These are phyloP conservation scores for Chlorella sorokiniana DNA, from an alignment of 139 green algal genomes.

Conservation along the genomic window DNA sequence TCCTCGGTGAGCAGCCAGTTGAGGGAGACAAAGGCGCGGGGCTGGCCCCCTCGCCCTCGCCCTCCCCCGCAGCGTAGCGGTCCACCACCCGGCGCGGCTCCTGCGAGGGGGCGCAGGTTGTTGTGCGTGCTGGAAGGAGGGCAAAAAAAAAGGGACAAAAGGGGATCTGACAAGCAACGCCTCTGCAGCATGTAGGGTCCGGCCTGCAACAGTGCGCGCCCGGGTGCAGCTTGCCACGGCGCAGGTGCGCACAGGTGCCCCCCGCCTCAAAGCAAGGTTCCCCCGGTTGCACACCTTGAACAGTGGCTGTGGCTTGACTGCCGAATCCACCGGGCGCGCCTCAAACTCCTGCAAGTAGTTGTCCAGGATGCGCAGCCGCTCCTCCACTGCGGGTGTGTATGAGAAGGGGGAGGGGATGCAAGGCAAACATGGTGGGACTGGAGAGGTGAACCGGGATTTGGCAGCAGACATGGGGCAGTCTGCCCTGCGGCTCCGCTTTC, in stretches of 20 bases:
- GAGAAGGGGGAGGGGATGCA: neutral
- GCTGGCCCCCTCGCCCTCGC: slow-evolving; percentile 67
- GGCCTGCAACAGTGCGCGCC: too few relatives aligned
- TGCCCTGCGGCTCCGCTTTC: neutral
- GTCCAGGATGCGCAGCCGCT: slow-evolving; percentile 84
- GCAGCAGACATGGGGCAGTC: neutral
- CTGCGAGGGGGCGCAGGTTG: neutral
- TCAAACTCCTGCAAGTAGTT: slow-evolving; percentile 88
- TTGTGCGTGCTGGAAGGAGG: too few relatives aligned
- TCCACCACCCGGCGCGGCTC: slow-evolving; percentile 31
- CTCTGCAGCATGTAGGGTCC: too few relatives aligned
- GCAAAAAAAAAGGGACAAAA: too few relatives aligned
- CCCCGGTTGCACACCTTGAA: slow-evolving; percentile 40
- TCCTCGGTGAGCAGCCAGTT: slow-evolving; percentile 94
- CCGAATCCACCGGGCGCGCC: slow-evolving; percentile 67
- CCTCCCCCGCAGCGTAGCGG: slow-evolving; percentile 67
- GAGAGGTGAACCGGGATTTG: neutral
- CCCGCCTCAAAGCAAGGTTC: neutral
- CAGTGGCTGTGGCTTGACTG: slow-evolving; percentile 78
- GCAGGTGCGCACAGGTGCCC: neutral
- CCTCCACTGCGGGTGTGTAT: slow-evolving; percentile 43
- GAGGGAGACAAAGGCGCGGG: slow-evolving; percentile 83
- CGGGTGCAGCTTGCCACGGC: neutral
- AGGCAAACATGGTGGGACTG: neutral
- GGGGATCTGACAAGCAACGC: too few relatives aligned